phyloP scores from a whole-genome alignment of 441 rosid genomes.

The Biscutella auriculata region DNA sequence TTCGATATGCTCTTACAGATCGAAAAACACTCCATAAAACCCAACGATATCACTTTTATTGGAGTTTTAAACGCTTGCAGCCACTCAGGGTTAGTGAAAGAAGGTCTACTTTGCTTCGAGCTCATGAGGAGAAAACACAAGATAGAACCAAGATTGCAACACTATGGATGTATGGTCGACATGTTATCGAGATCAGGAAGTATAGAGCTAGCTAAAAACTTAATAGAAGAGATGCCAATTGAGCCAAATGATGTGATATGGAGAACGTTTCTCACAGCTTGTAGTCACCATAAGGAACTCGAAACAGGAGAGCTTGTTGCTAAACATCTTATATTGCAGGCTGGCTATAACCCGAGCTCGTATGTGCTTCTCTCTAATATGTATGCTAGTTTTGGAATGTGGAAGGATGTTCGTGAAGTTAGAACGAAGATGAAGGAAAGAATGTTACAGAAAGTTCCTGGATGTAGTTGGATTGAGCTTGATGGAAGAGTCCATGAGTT shows the following conservation, averaged over 20 bases:
- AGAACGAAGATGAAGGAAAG: constrained; percentile 44
- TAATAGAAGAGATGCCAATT: constrained; percentile 44
- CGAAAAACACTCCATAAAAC: constrained; percentile 31
- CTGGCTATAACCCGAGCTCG: constrained; percentile 36
- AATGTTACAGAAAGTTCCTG: constrained; percentile 37
- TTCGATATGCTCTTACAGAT: constrained; percentile 43
- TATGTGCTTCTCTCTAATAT: constrained; percentile 43
- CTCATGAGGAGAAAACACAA: constrained; percentile 56
- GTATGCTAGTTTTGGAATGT: constrained; percentile 48
- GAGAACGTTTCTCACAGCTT: constrained; percentile 47
- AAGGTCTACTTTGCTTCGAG: constrained; percentile 55
- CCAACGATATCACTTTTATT: constrained; percentile 38
- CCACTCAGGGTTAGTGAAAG: constrained; percentile 54
- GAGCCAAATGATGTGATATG: constrained; percentile 48
- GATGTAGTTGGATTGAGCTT: constrained; percentile 60
- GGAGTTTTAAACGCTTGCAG: constrained; percentile 45
- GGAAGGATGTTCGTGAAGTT: constrained; percentile 35
- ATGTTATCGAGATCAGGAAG: constrained; percentile 43
- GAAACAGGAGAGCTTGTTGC: constrained; percentile 39
- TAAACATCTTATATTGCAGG: constrained; percentile 26
- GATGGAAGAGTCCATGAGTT: constrained; percentile 63
- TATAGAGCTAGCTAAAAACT: constrained; percentile 31
- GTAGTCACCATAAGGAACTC: constrained; percentile 34
- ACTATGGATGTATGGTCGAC: constrained; percentile 54
- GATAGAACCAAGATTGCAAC: constrained; percentile 42